phyloP scores from a whole-genome alignment of 768 basidiomycete genomes.

The Amanita jacksonii region DNA sequence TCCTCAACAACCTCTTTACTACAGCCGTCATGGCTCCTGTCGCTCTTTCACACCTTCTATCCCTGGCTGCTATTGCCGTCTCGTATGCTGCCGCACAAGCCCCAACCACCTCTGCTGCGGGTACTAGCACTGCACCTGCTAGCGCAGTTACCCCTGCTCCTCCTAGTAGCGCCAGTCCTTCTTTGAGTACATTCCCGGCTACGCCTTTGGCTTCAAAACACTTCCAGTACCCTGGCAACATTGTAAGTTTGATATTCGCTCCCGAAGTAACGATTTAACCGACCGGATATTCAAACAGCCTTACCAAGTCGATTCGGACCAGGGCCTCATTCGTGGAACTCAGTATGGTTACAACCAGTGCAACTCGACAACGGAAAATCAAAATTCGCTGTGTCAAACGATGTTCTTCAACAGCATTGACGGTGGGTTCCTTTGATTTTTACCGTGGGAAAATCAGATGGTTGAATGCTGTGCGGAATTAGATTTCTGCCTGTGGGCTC shows the following conservation, averaged over 20 bases:
- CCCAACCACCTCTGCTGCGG: background rate
- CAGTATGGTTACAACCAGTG: slow-evolving; percentile 62
- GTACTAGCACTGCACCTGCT: background rate
- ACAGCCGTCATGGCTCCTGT: slow-evolving; percentile 29
- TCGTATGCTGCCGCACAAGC: slow-evolving; percentile 19
- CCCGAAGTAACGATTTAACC: background rate
- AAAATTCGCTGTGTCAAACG: slow-evolving; percentile 53
- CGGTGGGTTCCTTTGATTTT: slow-evolving; percentile 23
- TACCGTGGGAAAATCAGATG: background rate
- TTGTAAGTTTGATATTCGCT: slow-evolving; percentile 23
- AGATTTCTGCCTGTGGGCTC: slow-evolving; percentile 71
- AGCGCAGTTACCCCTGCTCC: background rate
- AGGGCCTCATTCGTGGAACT: slow-evolving; percentile 22
- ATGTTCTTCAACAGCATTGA: slow-evolving; percentile 44
- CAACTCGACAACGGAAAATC: slow-evolving; percentile 57
- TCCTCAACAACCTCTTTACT: background rate
- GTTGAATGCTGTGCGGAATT: background rate
- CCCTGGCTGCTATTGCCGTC: slow-evolving; percentile 22
- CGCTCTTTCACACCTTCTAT: slow-evolving; percentile 30
- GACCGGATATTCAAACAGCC: slow-evolving; percentile 17
- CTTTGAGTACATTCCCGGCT: slow-evolving; percentile 28
- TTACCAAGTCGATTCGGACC: slow-evolving; percentile 28
- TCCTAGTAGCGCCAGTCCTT: background rate
- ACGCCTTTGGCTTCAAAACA: slow-evolving; percentile 37
- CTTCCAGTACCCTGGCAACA: slow-evolving; percentile 32